A percentile compares a stretch with the other conserved stretches of the same genome.
Conservation (phyloP, 805 yeast genomes). For the Alloascoidea africana region DNA sequence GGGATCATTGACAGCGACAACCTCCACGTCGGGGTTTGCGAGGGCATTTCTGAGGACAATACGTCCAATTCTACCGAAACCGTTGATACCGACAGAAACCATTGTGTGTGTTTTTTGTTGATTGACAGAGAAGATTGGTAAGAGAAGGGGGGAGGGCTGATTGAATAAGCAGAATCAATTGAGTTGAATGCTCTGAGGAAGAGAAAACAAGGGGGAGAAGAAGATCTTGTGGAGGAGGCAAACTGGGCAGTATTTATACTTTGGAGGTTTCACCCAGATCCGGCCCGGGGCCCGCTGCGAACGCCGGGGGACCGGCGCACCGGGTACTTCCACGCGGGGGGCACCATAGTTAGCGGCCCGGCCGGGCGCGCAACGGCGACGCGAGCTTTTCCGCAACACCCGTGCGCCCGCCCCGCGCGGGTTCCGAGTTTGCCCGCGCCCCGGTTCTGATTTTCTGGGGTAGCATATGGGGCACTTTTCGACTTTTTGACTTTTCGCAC, state of each 20-base stretch:
- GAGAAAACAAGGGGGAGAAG: too few relatives aligned
- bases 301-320: neutral
- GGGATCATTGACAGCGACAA: conserved; percentile 85
- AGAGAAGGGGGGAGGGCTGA: neutral
- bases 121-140: too few relatives aligned
- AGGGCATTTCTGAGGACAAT: conserved; percentile 72
- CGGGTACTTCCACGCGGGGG: neutral
- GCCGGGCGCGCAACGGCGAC: neutral
- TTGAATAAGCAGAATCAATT: neutral
- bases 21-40: conserved; percentile 56
- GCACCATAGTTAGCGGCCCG: too few relatives aligned
- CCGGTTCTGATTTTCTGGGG: too few relatives aligned
- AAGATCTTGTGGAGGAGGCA: neutral
- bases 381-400: neutral
- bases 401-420: neutral
- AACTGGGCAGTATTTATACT: neutral
- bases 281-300: neutral
- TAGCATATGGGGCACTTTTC: too few relatives aligned
- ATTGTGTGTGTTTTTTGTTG: too few relatives aligned
- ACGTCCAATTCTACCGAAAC: conserved; percentile 92
- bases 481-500: too few relatives aligned
- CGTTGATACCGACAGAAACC: conserved; percentile 66
- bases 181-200: too few relatives aligned
- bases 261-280: neutral
- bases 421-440: too few relatives aligned